A percentile compares a stretch with the other conserved stretches of the same genome.
Evolutionary conservation across 257 asterid genomes (phyloP).

Genomic region (Rubia yunnanensis): DNA sequence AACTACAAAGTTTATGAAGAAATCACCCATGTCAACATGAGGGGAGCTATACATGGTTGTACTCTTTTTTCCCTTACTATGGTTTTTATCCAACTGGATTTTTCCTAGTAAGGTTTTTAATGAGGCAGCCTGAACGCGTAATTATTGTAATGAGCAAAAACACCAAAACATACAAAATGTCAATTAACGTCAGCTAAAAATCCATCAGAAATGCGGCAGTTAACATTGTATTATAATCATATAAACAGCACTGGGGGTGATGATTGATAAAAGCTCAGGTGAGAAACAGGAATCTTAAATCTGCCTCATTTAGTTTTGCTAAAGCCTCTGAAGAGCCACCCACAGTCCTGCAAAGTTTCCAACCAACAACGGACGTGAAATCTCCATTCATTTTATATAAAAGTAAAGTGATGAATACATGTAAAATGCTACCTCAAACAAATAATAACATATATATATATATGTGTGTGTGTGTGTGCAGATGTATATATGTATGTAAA

Average conservation of each 20-base stretch:
- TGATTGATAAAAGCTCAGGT: conserved; percentile 20
- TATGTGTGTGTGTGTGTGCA: too few species aligned
- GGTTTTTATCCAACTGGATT: too few species aligned
- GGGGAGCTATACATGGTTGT: too few species aligned
- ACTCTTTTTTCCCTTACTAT: too few species aligned
- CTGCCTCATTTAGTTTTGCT: conserved; percentile 76
- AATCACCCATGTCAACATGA: too few species aligned
- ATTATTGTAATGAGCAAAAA: too few species aligned
- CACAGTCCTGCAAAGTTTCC: conserved; percentile 51
- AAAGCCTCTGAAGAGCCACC: conserved; percentile 83
- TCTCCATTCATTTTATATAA: not conserved
- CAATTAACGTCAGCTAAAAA: not conserved
- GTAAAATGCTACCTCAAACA: too few species aligned
- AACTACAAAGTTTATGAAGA: too few species aligned
- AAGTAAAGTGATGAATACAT: not conserved
- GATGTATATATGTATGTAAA: too few species aligned
- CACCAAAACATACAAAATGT: not conserved
- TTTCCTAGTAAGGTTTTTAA: too few species aligned
- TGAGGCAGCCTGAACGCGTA: too few species aligned
- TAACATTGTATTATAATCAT: not conserved
- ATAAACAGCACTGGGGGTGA: not conserved
- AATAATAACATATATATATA: too few species aligned
- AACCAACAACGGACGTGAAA: not conserved
- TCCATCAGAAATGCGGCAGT: not conserved
- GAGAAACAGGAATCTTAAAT: conserved; percentile 67